Base-by-base conservation (phyloP, 2,329 filamentous ascomycete species). In the Chrysoporthe austroafricana region DNA sequence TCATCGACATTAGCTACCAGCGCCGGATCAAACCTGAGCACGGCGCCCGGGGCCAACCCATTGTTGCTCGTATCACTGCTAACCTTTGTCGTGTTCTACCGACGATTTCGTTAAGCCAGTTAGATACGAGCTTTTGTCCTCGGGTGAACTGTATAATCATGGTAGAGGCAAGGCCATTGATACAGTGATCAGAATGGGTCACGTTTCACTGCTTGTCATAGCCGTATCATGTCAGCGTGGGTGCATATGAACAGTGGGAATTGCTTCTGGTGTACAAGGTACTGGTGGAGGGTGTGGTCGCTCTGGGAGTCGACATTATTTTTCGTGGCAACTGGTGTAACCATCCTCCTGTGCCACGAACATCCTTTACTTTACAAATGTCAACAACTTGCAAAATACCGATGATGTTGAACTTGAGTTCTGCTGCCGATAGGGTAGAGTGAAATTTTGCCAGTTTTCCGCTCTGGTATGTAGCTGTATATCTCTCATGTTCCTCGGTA, bases 61-160 rank as follows among this genome's bases (percentile, higher is more conserved):
- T 5, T 61, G 59, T 18, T 61, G 43, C 43, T 61, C n/a, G 16
- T 61, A 13, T 46, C 59, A 13, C 43, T 61, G 14, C 16, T 48
- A 6, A 48, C 59, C 14, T 14, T 46, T 61, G 4, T 61, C 42
- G 32, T 61, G 14, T 48, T 61, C 42, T 48, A 18, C 26, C 59
- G 26, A 46, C 42, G 21, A 11, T 48, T 61, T 18, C 59, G 26
- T 18, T 61, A 61, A 39, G n/a, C 16, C 14, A 21, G 9, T 11
- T n/a, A 9, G 36, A 39, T 39, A 9, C 9, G 9, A 39, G 36
- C 13, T 6, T 18, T 26, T 3, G 50, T 4, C 1, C 18, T 8
- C 1, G 16, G 46, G n/a, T 18, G 18, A 21, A 8, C n/a, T 48
- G 5, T 16, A 4, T 5, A 2, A 48, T 1, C 16, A 9, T 18